A percentile compares a stretch with the other conserved stretches of the same genome.
phyloP scores from a whole-genome alignment of 2,329 filamentous ascomycete genomes.

The Colletotrichum salicis region DNA sequence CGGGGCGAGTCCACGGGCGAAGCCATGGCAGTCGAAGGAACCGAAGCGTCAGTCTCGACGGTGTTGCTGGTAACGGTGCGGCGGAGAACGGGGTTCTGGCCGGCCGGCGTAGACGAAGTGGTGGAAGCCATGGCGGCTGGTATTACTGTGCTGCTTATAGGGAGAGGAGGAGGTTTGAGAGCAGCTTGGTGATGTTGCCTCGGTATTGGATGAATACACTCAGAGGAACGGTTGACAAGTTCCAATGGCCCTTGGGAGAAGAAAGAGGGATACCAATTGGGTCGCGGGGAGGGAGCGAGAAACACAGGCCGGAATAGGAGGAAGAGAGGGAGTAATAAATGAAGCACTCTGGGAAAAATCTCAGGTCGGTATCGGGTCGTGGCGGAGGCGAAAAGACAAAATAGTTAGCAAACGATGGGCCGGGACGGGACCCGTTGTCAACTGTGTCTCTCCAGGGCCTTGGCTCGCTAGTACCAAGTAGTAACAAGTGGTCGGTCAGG shows the following conservation, averaged over 20 bases:
- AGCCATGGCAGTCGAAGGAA: constrained; percentile 65
- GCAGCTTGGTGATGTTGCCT: constrained; percentile 3
- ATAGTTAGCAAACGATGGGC: constrained; percentile 22
- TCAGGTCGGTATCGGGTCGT: constrained; percentile 17
- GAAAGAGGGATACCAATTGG: constrained; percentile 18
- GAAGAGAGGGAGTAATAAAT: constrained; percentile 30
- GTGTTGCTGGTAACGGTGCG: constrained; percentile 57
- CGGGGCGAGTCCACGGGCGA: constrained; percentile 71
- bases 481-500: constrained; percentile 1
- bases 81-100: constrained; percentile 57
- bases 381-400: constrained; percentile 28
- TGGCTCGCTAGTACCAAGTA: not conserved
- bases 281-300: not conserved
- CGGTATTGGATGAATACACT: constrained; percentile 17
- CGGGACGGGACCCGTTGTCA: constrained; percentile 31
- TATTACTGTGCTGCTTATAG: constrained; percentile 10
- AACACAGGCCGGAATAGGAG: not conserved
- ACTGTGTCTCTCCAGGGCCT: not conserved
- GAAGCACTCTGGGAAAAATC: constrained; percentile 21
- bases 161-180: not conserved
- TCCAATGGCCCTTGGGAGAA: constrained; percentile 30
- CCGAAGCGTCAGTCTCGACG: constrained; percentile 55
- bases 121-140: constrained; percentile 57
- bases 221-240: constrained; percentile 26
- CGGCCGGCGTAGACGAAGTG: constrained; percentile 53